Base-by-base conservation (phyloP, 2,329 filamentous ascomycete species). In the Huntiella bhutanensis region DNA sequence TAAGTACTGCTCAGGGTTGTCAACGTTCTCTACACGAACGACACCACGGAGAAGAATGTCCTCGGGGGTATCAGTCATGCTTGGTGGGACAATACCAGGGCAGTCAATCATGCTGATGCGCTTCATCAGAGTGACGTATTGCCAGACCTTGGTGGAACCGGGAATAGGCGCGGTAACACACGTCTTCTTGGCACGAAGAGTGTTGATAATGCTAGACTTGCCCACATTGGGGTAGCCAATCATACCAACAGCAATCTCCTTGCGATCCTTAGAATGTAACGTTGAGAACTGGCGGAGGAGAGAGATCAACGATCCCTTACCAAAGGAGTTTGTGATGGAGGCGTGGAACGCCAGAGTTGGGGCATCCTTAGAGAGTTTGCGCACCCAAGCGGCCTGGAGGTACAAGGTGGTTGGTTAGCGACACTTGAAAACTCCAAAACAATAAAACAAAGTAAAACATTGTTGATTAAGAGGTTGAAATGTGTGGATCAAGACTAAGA, bases 401-500 rank as follows among this genome's bases (percentile, higher is more conserved):
- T 5, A 19, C 12, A 19, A 16, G 38, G 54, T 51, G 45, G 50
- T 54, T 52, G 62, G 15, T 41, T 28, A 28, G 22, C 22, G 22
- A 28, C 22, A 28, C 22, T 28, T 28, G 22, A 28, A 10, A 28
- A 28, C 22, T 28, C 22, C 22, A 28, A 28, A 10, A 28, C 5
- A 28, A 28, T 17, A 13, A 4, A 41, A 19, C 28, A 41, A 37
- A 40, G 33, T 60, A 52, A 46, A 54, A 47, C 15, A 43, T 22
- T 46, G 17, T 38, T 41, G 38, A 33, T 13, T 44, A n/a, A 16
- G 3, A 41, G 54, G 44, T 54, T 48, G 53, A 57, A 56, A 64
- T 70, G 67, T 98, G 74, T 88, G 87, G 81, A 80, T 82, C 83
- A 81, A 84, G 81, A 96, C 91, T 98, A 98, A 93, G 91, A 96